phyloP scores from a whole-genome alignment of 2,329 filamentous ascomycete genomes.

The Zymoseptoria pseudotritici region DNA sequence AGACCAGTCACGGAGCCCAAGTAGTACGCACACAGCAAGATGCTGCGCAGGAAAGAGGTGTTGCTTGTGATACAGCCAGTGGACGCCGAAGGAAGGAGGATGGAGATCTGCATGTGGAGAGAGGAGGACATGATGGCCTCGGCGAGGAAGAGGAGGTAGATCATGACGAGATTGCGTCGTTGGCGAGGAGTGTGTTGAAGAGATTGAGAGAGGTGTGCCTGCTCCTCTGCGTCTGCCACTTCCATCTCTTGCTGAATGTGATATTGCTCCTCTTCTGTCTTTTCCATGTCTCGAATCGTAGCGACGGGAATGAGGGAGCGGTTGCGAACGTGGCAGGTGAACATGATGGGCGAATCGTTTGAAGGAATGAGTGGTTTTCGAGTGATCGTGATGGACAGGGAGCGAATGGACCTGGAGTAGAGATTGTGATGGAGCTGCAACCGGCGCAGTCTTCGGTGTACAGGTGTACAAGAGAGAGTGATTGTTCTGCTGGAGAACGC shows the following conservation, averaged over 20 bases:
- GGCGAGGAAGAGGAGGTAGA: constrained; percentile 42
- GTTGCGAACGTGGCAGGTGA: constrained; percentile 37
- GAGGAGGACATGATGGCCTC: constrained; percentile 46
- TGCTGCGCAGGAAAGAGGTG: constrained; percentile 40
- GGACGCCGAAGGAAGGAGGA: constrained; percentile 38
- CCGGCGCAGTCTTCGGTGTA: not conserved
- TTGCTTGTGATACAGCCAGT: constrained; percentile 37
- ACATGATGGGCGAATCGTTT: constrained; percentile 27
- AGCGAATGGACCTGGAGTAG: not conserved
- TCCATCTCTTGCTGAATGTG: constrained; percentile 24
- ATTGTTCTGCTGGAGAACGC: not conserved
- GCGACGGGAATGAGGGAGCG: constrained; percentile 39
- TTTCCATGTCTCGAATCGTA: constrained; percentile 36
- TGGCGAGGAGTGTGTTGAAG: constrained; percentile 5
- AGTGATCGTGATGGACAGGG: not conserved
- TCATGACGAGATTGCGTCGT: constrained; percentile 32
- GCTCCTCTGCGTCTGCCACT: constrained; percentile 18
- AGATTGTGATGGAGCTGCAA: not conserved
- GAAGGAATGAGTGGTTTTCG: not conserved
- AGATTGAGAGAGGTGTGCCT: not conserved
- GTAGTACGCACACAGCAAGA: constrained; percentile 43
- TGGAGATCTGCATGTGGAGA: constrained; percentile 40
- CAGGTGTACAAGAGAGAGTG: not conserved
- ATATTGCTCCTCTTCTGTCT: constrained; percentile 27
- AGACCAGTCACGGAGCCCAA: constrained; percentile 40